Conservation (phyloP, 2,329 filamentous ascomycete species). For the Colletotrichum spaethianum region DNA sequence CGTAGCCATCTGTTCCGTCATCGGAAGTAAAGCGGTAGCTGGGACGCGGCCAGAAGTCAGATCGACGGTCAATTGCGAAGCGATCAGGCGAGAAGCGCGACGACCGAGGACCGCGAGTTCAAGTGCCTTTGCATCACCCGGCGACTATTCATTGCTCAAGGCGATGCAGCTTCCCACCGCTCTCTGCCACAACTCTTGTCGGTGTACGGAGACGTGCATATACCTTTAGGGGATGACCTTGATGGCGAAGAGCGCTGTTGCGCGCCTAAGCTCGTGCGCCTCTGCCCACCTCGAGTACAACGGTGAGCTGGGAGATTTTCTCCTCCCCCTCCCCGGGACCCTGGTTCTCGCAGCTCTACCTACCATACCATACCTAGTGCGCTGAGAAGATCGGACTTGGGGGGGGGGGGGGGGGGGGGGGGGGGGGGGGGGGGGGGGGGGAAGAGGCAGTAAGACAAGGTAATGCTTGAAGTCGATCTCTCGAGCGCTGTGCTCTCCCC, state of each 20-base stretch:
- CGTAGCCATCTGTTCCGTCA: neutral
- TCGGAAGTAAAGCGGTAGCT: constrained; percentile 2
- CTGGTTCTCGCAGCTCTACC: constrained; percentile 22
- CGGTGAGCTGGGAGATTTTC: constrained; percentile 35
- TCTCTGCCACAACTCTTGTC: constrained; percentile 22
- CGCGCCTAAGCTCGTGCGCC: neutral
- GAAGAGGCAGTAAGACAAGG: constrained; percentile 27
- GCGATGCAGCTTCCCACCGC: constrained; percentile 32
- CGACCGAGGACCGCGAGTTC: constrained; percentile 11
- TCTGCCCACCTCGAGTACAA: constrained; percentile 28
- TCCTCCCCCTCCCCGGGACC: constrained; percentile 16
- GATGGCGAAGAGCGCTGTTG: constrained; percentile 13
- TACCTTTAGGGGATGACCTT: constrained; percentile 4
- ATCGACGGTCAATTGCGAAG: neutral
- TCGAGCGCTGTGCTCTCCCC: constrained; percentile 22
- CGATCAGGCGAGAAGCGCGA: neutral
- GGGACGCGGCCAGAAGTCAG: neutral
- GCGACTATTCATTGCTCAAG: constrained; percentile 17
- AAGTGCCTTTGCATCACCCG: constrained; percentile 22
- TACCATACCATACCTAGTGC: neutral
- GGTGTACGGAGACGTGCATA: constrained; percentile 35
- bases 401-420: constrained; percentile 4
- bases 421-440: constrained; percentile 3
- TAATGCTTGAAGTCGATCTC: constrained; percentile 40
- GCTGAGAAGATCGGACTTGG: neutral